phyloP scores from a whole-genome alignment of 2,329 filamentous ascomycete genomes.

The Fusarium nygamai region DNA sequence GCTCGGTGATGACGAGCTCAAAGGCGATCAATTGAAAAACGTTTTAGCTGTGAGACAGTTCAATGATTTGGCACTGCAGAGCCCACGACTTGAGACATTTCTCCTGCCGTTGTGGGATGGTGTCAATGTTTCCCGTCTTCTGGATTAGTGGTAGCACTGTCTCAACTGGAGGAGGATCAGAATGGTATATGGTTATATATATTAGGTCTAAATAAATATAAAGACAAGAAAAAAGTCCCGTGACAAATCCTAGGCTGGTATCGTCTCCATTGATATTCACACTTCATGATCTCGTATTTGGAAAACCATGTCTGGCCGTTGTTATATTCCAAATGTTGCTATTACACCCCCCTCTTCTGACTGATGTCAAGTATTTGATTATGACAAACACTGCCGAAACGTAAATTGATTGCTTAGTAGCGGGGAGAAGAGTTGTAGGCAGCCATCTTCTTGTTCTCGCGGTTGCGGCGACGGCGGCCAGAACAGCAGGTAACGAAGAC shows the following conservation, averaged over 20 bases:
- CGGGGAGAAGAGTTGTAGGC: slow-evolving; percentile 34
- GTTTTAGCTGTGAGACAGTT: slow-evolving; percentile 48
- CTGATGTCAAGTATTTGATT: not conserved
- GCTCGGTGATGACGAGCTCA: slow-evolving; percentile 24
- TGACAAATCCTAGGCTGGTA: slow-evolving; percentile 4
- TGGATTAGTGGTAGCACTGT: slow-evolving; percentile 44
- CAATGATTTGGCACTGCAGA: slow-evolving; percentile 48
- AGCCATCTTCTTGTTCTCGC: slow-evolving; percentile 43
- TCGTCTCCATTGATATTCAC: slow-evolving; percentile 10
- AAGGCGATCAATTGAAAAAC: slow-evolving; percentile 29
- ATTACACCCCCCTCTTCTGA: slow-evolving; percentile 12
- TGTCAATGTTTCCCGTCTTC: slow-evolving; percentile 51
- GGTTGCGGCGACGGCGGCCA: slow-evolving; percentile 51
- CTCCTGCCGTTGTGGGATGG: slow-evolving; percentile 57
- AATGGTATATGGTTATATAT: not conserved
- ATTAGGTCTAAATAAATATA: slow-evolving; percentile 10
- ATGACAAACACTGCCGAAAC: not conserved
- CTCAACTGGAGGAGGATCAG: not conserved
- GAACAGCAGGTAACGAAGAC: slow-evolving; percentile 72
- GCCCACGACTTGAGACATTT: slow-evolving; percentile 52
- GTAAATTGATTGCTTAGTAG: slow-evolving; percentile 9
- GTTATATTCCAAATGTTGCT: slow-evolving; percentile 16
- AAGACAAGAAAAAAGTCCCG: not conserved
- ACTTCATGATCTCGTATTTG: slow-evolving; percentile 29
- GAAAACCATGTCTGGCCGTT: slow-evolving; percentile 4